A percentile compares a stretch with the other conserved stretches of the same genome.
Conservation (phyloP, 495 filamentous ascomycete genomes). For the Baudoinia panamericana region DNA sequence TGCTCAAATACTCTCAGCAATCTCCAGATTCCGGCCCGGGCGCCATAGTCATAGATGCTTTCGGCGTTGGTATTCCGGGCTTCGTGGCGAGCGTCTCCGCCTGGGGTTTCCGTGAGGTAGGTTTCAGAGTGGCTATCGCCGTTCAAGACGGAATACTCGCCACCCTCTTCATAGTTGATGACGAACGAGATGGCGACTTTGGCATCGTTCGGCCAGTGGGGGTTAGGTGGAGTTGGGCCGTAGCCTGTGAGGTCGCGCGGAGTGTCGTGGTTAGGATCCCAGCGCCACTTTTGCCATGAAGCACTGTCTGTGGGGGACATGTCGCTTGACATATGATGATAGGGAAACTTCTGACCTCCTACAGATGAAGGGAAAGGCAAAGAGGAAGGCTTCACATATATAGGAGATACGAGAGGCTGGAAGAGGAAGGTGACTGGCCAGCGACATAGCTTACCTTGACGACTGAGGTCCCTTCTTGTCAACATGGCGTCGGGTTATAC, state of each 20-base stretch:
- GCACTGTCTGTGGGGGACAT: too few relatives aligned
- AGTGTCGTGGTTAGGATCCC: neutral
- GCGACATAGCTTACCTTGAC: too few relatives aligned
- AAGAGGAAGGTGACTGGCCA: too few relatives aligned
- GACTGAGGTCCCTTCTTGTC: too few relatives aligned
- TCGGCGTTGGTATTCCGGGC: constrained; percentile 6
- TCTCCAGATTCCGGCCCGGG: constrained; percentile 4
- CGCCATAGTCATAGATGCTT: constrained; percentile 2
- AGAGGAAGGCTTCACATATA: too few relatives aligned
- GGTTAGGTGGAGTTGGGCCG: constrained; percentile 1
- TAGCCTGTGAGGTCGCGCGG: constrained; percentile 5
- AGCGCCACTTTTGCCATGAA: neutral
- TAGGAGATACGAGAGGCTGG: too few relatives aligned
- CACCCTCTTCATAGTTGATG: constrained; percentile 9
- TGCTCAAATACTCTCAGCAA: constrained; percentile 3
- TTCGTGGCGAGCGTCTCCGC: neutral
- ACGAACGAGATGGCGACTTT: constrained; percentile 10
- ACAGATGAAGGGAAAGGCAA: too few relatives aligned
- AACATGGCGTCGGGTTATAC: too few relatives aligned
- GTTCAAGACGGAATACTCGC: constrained; percentile 7
- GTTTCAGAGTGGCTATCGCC: constrained; percentile 4
- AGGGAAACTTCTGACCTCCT: too few relatives aligned
- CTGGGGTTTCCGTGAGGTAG: constrained; percentile 4
- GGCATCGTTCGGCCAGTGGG: constrained; percentile 7
- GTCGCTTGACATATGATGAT: too few relatives aligned